These are phyloP conservation scores for Annulohypoxylon truncatum DNA, from an alignment of 2,329 filamentous ascomycete genomes.

Conservation along the genomic window DNA sequence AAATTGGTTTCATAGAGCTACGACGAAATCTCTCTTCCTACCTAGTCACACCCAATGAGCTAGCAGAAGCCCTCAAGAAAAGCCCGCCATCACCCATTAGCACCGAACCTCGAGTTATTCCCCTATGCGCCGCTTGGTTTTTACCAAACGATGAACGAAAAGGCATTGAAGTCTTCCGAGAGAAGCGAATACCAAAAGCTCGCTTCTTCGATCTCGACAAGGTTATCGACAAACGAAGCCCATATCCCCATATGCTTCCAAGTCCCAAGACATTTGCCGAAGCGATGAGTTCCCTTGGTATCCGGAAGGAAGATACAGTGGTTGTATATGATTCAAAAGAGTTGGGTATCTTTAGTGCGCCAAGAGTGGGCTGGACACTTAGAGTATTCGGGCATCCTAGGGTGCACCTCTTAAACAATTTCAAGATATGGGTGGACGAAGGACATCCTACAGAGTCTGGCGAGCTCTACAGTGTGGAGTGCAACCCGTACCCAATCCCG, in stretches of 20 bases:
- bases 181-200: constrained; percentile 86
- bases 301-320: constrained; percentile 86
- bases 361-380: constrained; percentile 93
- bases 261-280: constrained; percentile 81
- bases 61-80: constrained; percentile 82
- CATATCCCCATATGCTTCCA: constrained; percentile 97
- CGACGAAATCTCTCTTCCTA: constrained; percentile 78
- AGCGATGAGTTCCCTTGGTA: constrained; percentile 89
- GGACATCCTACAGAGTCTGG: constrained; percentile 87
- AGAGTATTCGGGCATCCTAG: constrained; percentile 87
- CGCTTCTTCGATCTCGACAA: constrained; percentile 97
- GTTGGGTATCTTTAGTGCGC: constrained; percentile 92
- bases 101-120: constrained; percentile 83
- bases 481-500: constrained; percentile 72
- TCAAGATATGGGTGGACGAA: constrained; percentile 89
- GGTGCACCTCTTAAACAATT: constrained; percentile 95
- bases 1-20: constrained; percentile 53
- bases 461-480: constrained; percentile 74
- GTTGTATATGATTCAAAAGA: constrained; percentile 96
- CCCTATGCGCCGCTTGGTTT: constrained; percentile 95
- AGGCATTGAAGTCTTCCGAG: constrained; percentile 82
- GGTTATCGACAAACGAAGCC: constrained; percentile 85
- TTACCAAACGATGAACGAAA: constrained; percentile 90
- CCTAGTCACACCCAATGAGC: constrained; percentile 85
- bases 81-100: constrained; percentile 84